Percentiles rank a stretch among this genome's conserved stretches.
Conservation (phyloP, 1,284 basidiomycete species). For the Phlebopus sp. region DNA sequence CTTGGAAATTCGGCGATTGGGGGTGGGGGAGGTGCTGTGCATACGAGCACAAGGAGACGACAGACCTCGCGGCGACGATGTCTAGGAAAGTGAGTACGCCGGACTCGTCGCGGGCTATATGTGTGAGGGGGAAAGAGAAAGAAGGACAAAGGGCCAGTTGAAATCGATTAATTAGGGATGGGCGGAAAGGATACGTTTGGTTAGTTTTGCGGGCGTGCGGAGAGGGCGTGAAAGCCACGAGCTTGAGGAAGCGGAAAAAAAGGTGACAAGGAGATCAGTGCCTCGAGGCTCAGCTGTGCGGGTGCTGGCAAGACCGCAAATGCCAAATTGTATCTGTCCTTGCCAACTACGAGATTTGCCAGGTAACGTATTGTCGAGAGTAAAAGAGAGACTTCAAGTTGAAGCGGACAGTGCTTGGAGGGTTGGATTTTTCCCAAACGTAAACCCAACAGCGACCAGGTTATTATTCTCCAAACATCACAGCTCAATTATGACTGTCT, state of each 20-base stretch:
- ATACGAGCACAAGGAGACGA: constrained; percentile 33
- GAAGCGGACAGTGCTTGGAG: constrained; percentile 21
- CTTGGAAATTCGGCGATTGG: constrained; percentile 35
- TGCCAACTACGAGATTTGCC: constrained; percentile 1
- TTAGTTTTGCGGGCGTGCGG: constrained; percentile 32
- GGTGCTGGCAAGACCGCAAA: constrained; percentile 18
- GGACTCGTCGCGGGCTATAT: constrained; percentile 25
- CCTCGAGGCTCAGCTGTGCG: constrained; percentile 31
- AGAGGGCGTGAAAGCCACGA: constrained; percentile 36
- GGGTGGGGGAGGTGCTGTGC: constrained; percentile 38
- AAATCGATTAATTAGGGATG: constrained; percentile 34
- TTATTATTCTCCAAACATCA: background rate
- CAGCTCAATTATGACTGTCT: background rate
- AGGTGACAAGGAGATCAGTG: constrained; percentile 25
- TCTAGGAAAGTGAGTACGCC: constrained; percentile 19
- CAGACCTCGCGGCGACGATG: constrained; percentile 16
- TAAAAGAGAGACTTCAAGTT: constrained; percentile 19
- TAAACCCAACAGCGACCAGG: constrained; percentile 7
- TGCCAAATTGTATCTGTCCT: constrained; percentile 13
- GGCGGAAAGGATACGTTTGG: constrained; percentile 22
- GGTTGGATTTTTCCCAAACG: constrained; percentile 11
- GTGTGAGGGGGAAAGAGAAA: constrained; percentile 14
- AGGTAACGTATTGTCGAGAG: constrained; percentile 9
- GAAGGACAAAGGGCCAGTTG: constrained; percentile 25
- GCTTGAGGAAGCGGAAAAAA: constrained; percentile 27